Percentiles rank a stretch among this genome's conserved stretches.
These are phyloP conservation scores for Fraxinus pennsylvanica DNA, from an alignment of 257 asterid species.

Conservation along the genomic window DNA sequence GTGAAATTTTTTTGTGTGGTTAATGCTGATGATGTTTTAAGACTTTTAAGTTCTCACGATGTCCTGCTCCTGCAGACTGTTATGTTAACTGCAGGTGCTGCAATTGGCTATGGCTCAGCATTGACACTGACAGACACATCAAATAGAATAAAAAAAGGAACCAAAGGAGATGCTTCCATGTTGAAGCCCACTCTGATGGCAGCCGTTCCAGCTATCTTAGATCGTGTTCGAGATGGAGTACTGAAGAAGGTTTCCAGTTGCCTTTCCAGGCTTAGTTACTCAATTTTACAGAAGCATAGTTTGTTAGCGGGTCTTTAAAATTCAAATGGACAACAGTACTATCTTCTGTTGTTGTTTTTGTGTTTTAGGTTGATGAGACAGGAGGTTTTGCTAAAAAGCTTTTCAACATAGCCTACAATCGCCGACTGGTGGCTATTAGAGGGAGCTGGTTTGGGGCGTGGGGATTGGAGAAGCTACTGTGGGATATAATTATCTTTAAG, in stretches of 20 bases:
- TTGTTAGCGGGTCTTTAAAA: conserved; percentile 9
- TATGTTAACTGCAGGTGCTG: conserved; percentile 75
- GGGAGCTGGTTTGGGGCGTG: conserved; percentile 95
- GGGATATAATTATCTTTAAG: conserved; percentile 70
- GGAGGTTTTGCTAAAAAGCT: conserved; percentile 79
- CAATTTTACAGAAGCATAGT: conserved; percentile 8
- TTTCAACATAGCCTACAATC: conserved; percentile 63
- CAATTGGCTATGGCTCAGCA: conserved; percentile 86
- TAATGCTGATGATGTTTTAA: conserved; percentile 7
- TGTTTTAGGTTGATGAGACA: conserved; percentile 71
- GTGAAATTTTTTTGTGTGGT: conserved; percentile 17
- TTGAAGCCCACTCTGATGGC: conserved; percentile 80
- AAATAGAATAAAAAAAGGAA: conserved; percentile 82
- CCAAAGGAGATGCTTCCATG: conserved; percentile 77
- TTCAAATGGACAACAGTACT: conserved; percentile 21
- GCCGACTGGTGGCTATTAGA: conserved; percentile 68
- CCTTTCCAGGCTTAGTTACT: conserved; percentile 12
- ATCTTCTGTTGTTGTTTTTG: conserved; percentile 18
- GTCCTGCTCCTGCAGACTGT: conserved; percentile 58
- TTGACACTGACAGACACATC: conserved; percentile 90
- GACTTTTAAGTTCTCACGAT: conserved; percentile 27
- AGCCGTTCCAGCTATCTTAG: conserved; percentile 89
- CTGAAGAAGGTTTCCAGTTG: conserved; percentile 61
- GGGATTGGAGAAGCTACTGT: conserved; percentile 66
- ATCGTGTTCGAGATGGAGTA: conserved; percentile 89